These are phyloP conservation scores for Zygoascus hellenicus DNA, from an alignment of 1,139 yeast genomes.

Conservation along the genomic window DNA sequence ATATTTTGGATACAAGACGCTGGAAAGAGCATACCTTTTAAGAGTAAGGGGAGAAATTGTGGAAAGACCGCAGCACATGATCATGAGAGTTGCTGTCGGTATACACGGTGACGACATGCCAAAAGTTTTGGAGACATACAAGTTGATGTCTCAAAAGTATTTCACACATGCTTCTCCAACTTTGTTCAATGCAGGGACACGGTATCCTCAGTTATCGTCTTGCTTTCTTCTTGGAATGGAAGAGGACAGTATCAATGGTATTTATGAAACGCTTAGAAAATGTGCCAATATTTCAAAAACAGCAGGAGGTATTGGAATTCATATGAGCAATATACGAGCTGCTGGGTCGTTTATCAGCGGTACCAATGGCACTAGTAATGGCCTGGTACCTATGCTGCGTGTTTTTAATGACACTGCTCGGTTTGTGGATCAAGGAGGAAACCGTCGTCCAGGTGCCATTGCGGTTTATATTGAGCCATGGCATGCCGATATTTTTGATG, in stretches of 20 bases:
- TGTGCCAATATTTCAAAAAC: slow-evolving; percentile 74
- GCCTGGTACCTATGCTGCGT: slow-evolving; percentile 76
- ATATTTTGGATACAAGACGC: slow-evolving; percentile 71
- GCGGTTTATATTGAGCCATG: slow-evolving; percentile 79
- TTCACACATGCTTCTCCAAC: slow-evolving; percentile 83
- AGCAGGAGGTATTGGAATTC: slow-evolving; percentile 83
- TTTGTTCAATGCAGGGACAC: slow-evolving; percentile 74
- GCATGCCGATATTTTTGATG: slow-evolving; percentile 75
- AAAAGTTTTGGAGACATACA: slow-evolving; percentile 60
- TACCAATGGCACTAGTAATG: slow-evolving; percentile 71
- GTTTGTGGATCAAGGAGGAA: slow-evolving; percentile 84
- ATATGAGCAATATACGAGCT: slow-evolving; percentile 67
- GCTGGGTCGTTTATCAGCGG: slow-evolving; percentile 71
- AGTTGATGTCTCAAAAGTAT: slow-evolving; percentile 65
- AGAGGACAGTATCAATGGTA: slow-evolving; percentile 77
- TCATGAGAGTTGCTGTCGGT: slow-evolving; percentile 75
- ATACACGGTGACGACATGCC: slow-evolving; percentile 64
- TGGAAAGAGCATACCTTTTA: slow-evolving; percentile 64
- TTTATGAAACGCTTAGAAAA: slow-evolving; percentile 67
- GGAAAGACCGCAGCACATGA: slow-evolving; percentile 75
- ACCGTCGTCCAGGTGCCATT: slow-evolving; percentile 81
- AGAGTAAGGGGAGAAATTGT: slow-evolving; percentile 54
- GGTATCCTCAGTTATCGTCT: slow-evolving; percentile 67
- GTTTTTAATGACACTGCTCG: slow-evolving; percentile 83
- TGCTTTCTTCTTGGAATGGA: slow-evolving; percentile 76